Conservation (phyloP, 495 filamentous ascomycete species). For the Apodospora peruviana region DNA sequence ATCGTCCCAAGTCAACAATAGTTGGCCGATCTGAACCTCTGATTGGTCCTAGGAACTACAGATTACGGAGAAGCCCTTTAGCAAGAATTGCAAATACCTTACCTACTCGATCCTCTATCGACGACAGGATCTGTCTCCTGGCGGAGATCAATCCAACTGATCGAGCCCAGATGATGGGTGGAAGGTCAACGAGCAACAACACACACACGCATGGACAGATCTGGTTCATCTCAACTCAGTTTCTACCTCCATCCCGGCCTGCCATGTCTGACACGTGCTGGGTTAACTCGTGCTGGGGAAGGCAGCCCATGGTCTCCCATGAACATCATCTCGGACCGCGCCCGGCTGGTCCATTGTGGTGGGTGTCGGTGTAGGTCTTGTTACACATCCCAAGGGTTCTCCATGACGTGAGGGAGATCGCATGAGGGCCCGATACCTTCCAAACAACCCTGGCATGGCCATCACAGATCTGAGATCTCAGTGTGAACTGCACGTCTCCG, state of each 20-base stretch:
- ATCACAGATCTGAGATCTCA: no score
- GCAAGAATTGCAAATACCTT: slow-evolving; percentile 1
- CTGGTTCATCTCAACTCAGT: slow-evolving; percentile 37
- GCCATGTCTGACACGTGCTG: no score
- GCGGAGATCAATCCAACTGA: slow-evolving; percentile 20
- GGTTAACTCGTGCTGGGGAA: no score
- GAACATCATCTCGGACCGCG: slow-evolving; percentile 2
- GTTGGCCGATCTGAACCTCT: not conserved
- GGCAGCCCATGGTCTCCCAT: not conserved
- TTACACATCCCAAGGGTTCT: no score
- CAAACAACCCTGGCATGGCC: no score
- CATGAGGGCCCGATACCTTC: no score
- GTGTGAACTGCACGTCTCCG: no score
- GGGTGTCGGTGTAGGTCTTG: slow-evolving; percentile 6
- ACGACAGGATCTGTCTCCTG: slow-evolving; percentile 3
- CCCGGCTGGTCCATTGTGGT: slow-evolving; percentile 18
- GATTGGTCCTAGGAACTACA: not conserved
- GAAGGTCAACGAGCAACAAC: slow-evolving; percentile 2
- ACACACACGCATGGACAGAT: slow-evolving; percentile 23
- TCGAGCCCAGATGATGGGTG: no score
- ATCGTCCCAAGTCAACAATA: not conserved
- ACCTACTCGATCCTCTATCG: not conserved
- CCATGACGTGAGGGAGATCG: no score
- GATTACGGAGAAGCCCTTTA: no score
- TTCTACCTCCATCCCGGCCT: not conserved